These are phyloP conservation scores for Candida odintsovae DNA, from an alignment of 805 yeast species.

Conservation along the genomic window DNA sequence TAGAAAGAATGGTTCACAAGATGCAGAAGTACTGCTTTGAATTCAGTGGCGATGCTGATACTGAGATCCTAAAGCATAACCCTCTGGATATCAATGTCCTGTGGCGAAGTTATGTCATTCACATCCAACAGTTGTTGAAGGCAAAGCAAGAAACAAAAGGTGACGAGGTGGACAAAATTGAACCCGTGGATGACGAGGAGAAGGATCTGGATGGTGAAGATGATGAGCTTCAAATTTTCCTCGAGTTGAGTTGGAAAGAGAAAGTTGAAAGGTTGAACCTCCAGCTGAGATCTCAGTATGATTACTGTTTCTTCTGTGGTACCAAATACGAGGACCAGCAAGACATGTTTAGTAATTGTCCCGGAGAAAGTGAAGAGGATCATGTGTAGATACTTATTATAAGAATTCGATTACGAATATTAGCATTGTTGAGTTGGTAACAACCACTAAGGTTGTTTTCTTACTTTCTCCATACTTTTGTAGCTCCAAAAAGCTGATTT, in stretches of 20 bases:
- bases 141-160: slow-evolving; percentile 3
- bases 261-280: slow-evolving; percentile 28
- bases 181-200: slow-evolving; percentile 5
- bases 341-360: slow-evolving; percentile 40
- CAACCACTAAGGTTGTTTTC: neutral
- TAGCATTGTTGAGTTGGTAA: neutral
- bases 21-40: slow-evolving; percentile 39
- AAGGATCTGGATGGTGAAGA: slow-evolving; percentile 16
- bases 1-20: slow-evolving; percentile 17
- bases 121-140: slow-evolving; percentile 10
- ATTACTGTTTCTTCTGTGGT: slow-evolving; percentile 51
- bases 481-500: neutral
- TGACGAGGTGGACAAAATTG: neutral
- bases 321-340: slow-evolving; percentile 27
- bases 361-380: slow-evolving; percentile 40
- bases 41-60: slow-evolving; percentile 29
- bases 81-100: slow-evolving; percentile 31
- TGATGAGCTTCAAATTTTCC: slow-evolving; percentile 28
- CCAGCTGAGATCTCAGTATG: slow-evolving; percentile 33
- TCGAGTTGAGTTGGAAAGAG: slow-evolving; percentile 23
- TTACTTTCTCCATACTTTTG: neutral
- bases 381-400: slow-evolving; percentile 25
- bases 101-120: slow-evolving; percentile 34
- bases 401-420: neutral
- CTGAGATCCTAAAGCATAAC: slow-evolving; percentile 20